These are phyloP conservation scores for Penicillium sp. DNA, from an alignment of 2,329 filamentous ascomycete species.

Conservation along the genomic window DNA sequence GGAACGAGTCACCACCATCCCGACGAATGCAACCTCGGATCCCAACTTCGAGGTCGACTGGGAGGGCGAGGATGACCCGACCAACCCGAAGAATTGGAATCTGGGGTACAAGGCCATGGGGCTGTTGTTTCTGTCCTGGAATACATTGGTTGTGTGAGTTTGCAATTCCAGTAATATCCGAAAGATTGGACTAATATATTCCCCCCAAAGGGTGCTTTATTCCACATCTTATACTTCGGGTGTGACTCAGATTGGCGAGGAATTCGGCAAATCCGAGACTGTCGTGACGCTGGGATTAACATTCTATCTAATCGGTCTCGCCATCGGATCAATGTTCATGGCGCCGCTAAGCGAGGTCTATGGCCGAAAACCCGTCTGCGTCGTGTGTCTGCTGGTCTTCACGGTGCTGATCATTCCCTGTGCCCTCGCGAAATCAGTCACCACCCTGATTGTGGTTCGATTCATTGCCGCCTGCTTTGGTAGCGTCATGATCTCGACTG, in stretches of 20 bases:
- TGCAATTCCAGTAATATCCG: not conserved
- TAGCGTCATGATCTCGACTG: constrained; percentile 77
- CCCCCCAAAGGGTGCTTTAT: constrained; percentile 58
- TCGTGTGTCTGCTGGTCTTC: constrained; percentile 63
- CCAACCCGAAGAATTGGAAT: constrained; percentile 68
- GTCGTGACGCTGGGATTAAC: constrained; percentile 74
- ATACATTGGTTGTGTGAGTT: constrained; percentile 54
- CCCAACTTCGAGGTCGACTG: constrained; percentile 72
- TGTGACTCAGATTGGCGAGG: constrained; percentile 64
- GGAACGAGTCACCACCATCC: constrained; percentile 45
- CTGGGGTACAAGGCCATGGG: constrained; percentile 56
- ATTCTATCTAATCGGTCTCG: constrained; percentile 73
- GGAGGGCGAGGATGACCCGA: constrained; percentile 57
- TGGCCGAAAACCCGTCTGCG: constrained; percentile 58
- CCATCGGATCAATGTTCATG: constrained; percentile 66
- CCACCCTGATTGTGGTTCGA: constrained; percentile 66
- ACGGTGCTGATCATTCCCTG: constrained; percentile 68
- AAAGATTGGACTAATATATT: not conserved
- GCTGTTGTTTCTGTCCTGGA: constrained; percentile 56
- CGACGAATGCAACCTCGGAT: constrained; percentile 48
- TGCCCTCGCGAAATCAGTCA: constrained; percentile 65
- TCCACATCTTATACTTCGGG: constrained; percentile 76
- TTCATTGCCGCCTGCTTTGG: constrained; percentile 74
- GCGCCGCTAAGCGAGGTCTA: constrained; percentile 62
- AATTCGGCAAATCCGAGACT: constrained; percentile 60